Conservation (phyloP, 345 rosid species). For the Dipteronia sinensis region DNA sequence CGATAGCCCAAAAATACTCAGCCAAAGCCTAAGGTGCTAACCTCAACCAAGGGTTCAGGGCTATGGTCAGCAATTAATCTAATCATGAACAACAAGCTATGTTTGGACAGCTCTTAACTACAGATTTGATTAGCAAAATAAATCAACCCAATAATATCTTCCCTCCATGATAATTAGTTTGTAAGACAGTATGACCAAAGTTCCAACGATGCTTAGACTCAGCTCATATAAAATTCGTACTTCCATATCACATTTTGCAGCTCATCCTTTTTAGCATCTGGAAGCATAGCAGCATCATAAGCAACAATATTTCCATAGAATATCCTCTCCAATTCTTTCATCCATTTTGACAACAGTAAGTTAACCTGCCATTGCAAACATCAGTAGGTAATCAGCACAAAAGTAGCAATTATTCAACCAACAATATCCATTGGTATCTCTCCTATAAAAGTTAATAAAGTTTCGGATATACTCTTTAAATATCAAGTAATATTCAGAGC, state of each 20-base stretch:
- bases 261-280: constrained; percentile 75
- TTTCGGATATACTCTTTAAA: background rate
- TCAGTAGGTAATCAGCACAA: constrained; percentile 11
- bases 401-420: background rate
- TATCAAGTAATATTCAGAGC: background rate
- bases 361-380: constrained; percentile 63
- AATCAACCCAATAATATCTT: background rate
- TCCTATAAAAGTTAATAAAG: background rate
- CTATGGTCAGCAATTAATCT: background rate
- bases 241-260: constrained; percentile 77
- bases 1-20: background rate
- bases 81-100: constrained; percentile 7
- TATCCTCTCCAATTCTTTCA: constrained; percentile 97
- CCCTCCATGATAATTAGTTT: background rate
- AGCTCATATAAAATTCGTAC: constrained; percentile 36
- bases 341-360: constrained; percentile 79
- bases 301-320: constrained; percentile 92
- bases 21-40: background rate
- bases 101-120: background rate
- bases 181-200: background rate
- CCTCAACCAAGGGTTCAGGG: background rate
- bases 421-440: background rate
- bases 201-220: constrained; percentile 2
- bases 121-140: background rate
- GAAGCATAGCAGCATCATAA: constrained; percentile 83